These are phyloP conservation scores for Gymnopilus dilepis DNA, from an alignment of 768 basidiomycete genomes.

Conservation along the genomic window DNA sequence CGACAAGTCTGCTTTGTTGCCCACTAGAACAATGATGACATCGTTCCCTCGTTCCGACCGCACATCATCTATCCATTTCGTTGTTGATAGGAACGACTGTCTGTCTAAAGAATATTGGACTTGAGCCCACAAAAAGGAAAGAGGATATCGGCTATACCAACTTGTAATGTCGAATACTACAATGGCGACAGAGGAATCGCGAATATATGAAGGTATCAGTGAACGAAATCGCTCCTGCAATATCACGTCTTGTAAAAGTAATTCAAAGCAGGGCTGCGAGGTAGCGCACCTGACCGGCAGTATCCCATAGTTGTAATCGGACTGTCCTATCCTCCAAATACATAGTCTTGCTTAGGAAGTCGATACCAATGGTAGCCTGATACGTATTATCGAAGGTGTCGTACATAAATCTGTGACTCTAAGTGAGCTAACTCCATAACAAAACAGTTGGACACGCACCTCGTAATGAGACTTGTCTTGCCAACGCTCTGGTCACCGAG, in stretches of 20 bases:
- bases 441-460: conserved; percentile 51
- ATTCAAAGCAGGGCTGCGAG: neutral
- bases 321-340: conserved; percentile 99
- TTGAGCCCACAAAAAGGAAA: neutral
- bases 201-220: conserved; percentile 97
- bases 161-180: conserved; percentile 99
- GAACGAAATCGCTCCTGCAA: conserved; percentile 93
- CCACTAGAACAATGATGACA: conserved; percentile 97
- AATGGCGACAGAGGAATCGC: conserved; percentile 98
- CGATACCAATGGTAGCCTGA: conserved; percentile 97
- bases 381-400: conserved; percentile 99
- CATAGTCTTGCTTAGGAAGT: conserved; percentile 99
- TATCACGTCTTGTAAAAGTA: neutral
- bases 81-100: conserved; percentile 96
- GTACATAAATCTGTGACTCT: conserved; percentile 85
- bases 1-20: conserved; percentile 98
- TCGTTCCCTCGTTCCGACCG: conserved; percentile 96
- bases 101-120: conserved; percentile 61
- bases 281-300: conserved; percentile 82
- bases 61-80: conserved; percentile 99
- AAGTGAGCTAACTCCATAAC: conserved; percentile 8
- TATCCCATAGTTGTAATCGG: conserved; percentile 97
- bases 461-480: conserved; percentile 97
- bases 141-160: conserved; percentile 43
- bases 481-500: conserved; percentile 98